A percentile compares a stretch with the other conserved stretches of the same genome.
Evolutionary conservation across 768 basidiomycete species (phyloP).

Genomic region (Mrakia blollopis): DNA sequence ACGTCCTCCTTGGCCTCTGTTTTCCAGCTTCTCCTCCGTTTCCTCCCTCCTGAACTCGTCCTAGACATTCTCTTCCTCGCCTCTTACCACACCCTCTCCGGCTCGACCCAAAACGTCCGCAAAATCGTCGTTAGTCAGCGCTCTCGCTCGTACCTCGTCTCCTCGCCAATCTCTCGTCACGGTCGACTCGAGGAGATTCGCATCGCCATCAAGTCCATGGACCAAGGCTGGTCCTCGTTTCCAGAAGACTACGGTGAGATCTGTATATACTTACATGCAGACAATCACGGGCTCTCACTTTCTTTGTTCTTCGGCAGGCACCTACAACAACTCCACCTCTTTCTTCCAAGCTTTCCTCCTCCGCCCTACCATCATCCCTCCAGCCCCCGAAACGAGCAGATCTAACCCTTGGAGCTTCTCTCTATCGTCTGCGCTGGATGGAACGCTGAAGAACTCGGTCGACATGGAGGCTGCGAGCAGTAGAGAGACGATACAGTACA

Average conservation of each 20-base stretch:
- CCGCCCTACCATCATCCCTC: neutral
- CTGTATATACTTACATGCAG: neutral
- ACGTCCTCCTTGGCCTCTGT: neutral
- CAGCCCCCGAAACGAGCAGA: neutral
- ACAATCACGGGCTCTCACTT: neutral
- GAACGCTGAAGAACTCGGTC: neutral
- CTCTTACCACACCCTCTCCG: neutral
- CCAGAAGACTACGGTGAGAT: conserved; percentile 9
- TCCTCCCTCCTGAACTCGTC: conserved; percentile 18
- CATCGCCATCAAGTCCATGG: neutral
- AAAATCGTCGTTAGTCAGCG: neutral
- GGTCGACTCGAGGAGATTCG: conserved; percentile 16
- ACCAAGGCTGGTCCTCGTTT: conserved; percentile 6
- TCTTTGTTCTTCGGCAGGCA: neutral
- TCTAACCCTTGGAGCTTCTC: neutral
- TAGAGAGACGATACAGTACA: conserved; percentile 2
- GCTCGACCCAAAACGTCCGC: neutral
- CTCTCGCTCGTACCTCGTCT: conserved; percentile 11
- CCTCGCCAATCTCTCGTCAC: neutral
- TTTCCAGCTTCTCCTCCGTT: conserved; percentile 11
- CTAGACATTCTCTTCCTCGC: conserved; percentile 5
- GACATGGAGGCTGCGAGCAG: neutral
- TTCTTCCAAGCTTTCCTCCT: conserved; percentile 18
- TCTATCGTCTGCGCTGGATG: neutral
- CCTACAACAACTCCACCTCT: neutral